These are phyloP conservation scores for Trametes polyzona DNA, from an alignment of 1,284 basidiomycete genomes.

Conservation along the genomic window DNA sequence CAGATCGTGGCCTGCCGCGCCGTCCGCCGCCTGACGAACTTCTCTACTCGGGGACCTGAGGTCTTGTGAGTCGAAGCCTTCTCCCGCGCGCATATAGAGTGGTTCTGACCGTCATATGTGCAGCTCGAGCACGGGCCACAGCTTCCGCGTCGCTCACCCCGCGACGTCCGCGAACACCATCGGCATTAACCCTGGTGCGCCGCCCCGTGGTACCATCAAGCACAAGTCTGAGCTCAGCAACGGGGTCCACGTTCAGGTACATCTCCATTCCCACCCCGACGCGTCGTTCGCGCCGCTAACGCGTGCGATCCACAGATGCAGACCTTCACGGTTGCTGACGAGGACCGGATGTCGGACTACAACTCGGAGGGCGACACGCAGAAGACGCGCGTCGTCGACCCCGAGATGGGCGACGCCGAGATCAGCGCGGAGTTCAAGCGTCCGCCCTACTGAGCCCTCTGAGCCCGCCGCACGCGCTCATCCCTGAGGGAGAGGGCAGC, in stretches of 20 bases:
- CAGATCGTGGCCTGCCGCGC: slow-evolving; percentile 55
- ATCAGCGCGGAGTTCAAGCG: slow-evolving; percentile 35
- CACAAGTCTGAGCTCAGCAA: slow-evolving; percentile 34
- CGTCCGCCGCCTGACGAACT: slow-evolving; percentile 69
- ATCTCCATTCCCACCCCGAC: slow-evolving; percentile 3
- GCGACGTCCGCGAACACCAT: slow-evolving; percentile 10
- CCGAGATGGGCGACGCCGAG: slow-evolving; percentile 28
- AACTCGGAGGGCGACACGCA: slow-evolving; percentile 45
- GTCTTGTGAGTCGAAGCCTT: slow-evolving; percentile 51
- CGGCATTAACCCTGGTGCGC: slow-evolving; percentile 1
- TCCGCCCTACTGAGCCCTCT: slow-evolving; percentile 26
- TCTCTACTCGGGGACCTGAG: slow-evolving; percentile 52
- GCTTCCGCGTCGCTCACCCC: slow-evolving; percentile 24
- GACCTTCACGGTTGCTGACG: slow-evolving; percentile 35
- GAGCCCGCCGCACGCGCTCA: no score
- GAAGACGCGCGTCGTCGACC: slow-evolving; percentile 46
- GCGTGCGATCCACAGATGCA: slow-evolving; percentile 29
- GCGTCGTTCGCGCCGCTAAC: neutral
- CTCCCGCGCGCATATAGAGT: slow-evolving; percentile 7
- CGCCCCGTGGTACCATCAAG: slow-evolving; percentile 31
- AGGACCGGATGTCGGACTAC: slow-evolving; percentile 25
- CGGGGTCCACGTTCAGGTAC: slow-evolving; percentile 58
- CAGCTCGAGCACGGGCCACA: slow-evolving; percentile 35
- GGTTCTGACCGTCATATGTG: slow-evolving; percentile 32
- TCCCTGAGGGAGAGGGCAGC: no score